A percentile compares a stretch with the other conserved stretches of the same genome.
Conservation (phyloP, 768 basidiomycete species). For the Coprinopsis strossmayeri region DNA sequence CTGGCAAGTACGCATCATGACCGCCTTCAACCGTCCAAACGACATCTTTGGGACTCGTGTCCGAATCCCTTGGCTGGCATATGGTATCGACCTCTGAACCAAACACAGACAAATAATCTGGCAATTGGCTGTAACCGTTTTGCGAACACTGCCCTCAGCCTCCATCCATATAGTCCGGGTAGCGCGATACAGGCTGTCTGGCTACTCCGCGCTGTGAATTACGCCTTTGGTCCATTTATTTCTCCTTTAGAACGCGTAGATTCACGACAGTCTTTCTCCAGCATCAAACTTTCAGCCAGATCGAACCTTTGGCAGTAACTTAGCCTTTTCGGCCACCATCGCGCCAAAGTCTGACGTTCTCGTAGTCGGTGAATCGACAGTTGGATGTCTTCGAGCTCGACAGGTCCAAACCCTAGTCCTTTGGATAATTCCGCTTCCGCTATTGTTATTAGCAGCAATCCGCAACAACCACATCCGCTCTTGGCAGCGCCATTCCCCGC, state of each 20-base stretch:
- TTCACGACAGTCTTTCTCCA: not conserved
- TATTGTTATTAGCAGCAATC: not conserved
- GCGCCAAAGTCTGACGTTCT: not conserved
- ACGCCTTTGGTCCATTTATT: not conserved
- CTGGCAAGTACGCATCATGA: no score
- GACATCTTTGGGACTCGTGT: no score
- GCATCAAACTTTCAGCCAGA: not conserved
- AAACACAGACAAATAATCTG: not conserved
- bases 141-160: not conserved
- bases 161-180: not conserved
- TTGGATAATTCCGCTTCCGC: not conserved
- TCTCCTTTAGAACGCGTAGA: not conserved
- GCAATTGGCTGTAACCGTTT: not conserved
- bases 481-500: not conserved
- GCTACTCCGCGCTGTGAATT: not conserved
- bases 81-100: no score
- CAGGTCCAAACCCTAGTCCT: conserved; percentile 7
- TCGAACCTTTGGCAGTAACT: not conserved
- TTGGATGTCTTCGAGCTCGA: conserved; percentile 31
- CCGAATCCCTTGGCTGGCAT: no score
- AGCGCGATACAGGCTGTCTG: not conserved
- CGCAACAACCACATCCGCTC: not conserved
- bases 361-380: conserved; percentile 5
- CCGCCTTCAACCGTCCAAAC: no score
- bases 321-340: not conserved